Percentiles rank a stretch among this genome's conserved stretches.
phyloP scores from a whole-genome alignment of 2,329 filamentous ascomycete species.

The Colletotrichum tabaci region DNA sequence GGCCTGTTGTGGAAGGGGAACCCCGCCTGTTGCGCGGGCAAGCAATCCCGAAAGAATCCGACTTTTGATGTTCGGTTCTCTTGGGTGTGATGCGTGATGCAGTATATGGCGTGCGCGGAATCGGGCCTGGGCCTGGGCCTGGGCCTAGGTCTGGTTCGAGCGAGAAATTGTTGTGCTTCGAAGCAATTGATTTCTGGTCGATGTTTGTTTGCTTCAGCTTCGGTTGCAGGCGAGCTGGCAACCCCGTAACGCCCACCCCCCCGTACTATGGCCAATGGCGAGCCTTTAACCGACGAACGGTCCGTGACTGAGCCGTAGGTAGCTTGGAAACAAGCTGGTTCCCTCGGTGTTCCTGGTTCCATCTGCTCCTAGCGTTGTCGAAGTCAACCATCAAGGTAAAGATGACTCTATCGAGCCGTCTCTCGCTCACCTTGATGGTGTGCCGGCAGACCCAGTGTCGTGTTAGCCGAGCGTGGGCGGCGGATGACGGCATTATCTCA shows the following conservation, averaged over 20 bases:
- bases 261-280: constrained; percentile 18
- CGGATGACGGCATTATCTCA: background rate
- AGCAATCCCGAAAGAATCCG: constrained; percentile 38
- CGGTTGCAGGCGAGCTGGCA: constrained; percentile 17
- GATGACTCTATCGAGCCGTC: background rate
- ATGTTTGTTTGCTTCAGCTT: background rate
- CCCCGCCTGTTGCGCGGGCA: constrained; percentile 23
- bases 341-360: background rate
- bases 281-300: constrained; percentile 4
- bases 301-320: background rate
- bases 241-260: background rate
- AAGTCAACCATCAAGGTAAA: constrained; percentile 18
- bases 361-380: background rate
- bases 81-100: constrained; percentile 1
- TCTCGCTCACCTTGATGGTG: constrained; percentile 24
- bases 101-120: constrained; percentile 23
- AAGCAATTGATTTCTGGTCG: background rate
- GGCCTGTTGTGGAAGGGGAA: constrained; percentile 18
- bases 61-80: background rate
- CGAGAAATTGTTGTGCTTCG: constrained; percentile 5
- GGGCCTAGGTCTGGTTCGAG: background rate
- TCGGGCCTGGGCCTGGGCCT: constrained; percentile 2
- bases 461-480: background rate
- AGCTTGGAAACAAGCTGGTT: background rate
- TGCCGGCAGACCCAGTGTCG: background rate